Conservation (phyloP, 441 rosid species). For the Eutrema salsugineum region DNA sequence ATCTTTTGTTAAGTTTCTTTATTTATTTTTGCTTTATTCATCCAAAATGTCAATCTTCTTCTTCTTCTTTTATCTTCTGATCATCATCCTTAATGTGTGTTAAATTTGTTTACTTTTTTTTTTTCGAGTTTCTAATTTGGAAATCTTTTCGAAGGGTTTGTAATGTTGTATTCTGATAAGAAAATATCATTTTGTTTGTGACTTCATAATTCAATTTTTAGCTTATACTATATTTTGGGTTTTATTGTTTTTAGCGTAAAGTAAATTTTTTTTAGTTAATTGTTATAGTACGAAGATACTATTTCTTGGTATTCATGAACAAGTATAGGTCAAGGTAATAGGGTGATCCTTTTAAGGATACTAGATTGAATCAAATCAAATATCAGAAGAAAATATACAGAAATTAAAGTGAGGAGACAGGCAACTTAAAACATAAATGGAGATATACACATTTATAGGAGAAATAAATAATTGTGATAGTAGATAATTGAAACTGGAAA, state of each 20-base stretch:
- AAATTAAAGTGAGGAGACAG: not conserved
- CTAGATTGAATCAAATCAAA: slow-evolving; percentile 32
- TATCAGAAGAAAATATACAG: not conserved
- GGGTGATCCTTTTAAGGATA: slow-evolving; percentile 27
- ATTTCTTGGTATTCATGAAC: slow-evolving; percentile 53
- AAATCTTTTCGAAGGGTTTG: not conserved
- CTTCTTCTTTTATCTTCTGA: not conserved
- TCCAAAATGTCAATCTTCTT: slow-evolving; percentile 1
- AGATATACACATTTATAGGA: not conserved
- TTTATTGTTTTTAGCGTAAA: not conserved
- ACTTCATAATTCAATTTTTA: not conserved
- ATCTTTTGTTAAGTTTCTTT: slow-evolving; percentile 37
- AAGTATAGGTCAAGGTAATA: slow-evolving; percentile 31
- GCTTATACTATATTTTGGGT: not conserved
- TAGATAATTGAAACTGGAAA: not conserved
- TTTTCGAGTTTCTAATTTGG: not conserved
- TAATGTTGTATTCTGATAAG: slow-evolving; percentile 27
- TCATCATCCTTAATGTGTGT: slow-evolving; percentile 2
- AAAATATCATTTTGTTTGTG: slow-evolving; percentile 22
- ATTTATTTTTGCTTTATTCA: not conserved
- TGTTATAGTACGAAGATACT: slow-evolving; percentile 28
- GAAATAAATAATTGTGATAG: not conserved
- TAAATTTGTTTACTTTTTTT: not conserved
- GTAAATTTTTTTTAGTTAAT: not conserved
- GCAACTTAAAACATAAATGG: not conserved